Base-by-base conservation (phyloP, 257 asterid species). In the Nicotiana otophora region DNA sequence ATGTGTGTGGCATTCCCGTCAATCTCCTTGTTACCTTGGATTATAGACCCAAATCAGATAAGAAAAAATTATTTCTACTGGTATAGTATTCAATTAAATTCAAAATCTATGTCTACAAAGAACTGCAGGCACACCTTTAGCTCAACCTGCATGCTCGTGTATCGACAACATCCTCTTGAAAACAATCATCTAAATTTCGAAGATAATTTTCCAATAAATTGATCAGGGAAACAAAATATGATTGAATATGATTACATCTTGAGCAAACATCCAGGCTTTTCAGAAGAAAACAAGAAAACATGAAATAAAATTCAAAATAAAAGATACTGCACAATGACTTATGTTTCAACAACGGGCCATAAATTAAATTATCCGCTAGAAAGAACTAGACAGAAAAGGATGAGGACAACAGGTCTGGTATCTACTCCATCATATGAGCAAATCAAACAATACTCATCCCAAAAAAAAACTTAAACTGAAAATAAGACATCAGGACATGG, bases 401-500 rank as follows among this genome's bases (percentile, higher is more conserved):
- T 7, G 76, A 54, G 83, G 89, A 83, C 80, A 85, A 84, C 51
- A 83, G 83, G 36, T 67, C 76, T 69, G 46, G 81, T 69, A 26
- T 68, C 12, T 60, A 75, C 76, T 81, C 57, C 74, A 81, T 81
- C 66, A 67, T 81, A 81, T 42, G n/a, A 67, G 61, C 51, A 31
- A 64, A 55, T 16, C 61, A 5, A 2, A 74, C 58, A 74, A 48
- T 61, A 77, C 86, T 83, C 53, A 66, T 80, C 77, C 65, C 80
- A 84, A 82, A 31, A 65, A 9, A 53, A 61, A 7, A 70, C 78
- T 64, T 58, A 86, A 67, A 48, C 77, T 39, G 83, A 81, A 74
- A 84, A 88, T n/a, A 78, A 55, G 83, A 83, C 64, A 81, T 77
- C 81, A 81, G 80, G 84, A 65, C 83, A 85, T 89, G 89, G 91